These are phyloP conservation scores for Echinosophora koreensis DNA, from an alignment of 306 rosid genomes.

Conservation along the genomic window DNA sequence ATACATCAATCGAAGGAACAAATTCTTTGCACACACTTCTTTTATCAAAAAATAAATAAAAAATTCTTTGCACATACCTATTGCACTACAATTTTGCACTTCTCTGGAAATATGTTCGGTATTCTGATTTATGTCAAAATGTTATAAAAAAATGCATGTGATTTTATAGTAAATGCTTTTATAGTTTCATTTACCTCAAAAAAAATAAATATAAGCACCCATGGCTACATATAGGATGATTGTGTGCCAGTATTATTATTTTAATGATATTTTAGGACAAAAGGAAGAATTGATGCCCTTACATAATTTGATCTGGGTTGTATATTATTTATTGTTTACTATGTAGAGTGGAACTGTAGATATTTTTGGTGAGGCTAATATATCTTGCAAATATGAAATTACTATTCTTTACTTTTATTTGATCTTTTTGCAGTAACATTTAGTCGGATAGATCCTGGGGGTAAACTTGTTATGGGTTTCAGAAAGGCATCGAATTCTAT, in stretches of 20 bases:
- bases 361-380: not conserved
- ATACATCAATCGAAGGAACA: conserved; percentile 47
- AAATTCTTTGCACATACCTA: not conserved
- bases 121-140: conserved; percentile 8
- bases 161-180: conserved; percentile 12
- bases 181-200: not conserved
- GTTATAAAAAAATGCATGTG: not conserved
- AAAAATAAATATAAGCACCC: not conserved
- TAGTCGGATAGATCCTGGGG: conserved; percentile 96
- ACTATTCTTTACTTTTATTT: conserved; percentile 20
- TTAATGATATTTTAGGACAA: conserved; percentile 17
- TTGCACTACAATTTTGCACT: conserved; percentile 19
- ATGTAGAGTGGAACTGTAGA: conserved; percentile 23
- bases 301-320: conserved; percentile 21
- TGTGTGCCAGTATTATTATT: conserved; percentile 2
- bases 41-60: too few relatives aligned
- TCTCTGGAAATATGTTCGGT: not conserved
- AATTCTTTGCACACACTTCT: conserved; percentile 13
- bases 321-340: conserved; percentile 21
- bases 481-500: conserved; percentile 76
- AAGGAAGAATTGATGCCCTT: conserved; percentile 3
- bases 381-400: conserved; percentile 34
- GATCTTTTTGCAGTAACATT: conserved; percentile 78
- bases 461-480: conserved; percentile 90
- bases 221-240: not conserved